Evolutionary conservation across 345 rosid species (phyloP), one percentile per base, ranked within the genome.

Genomic region (Salix exigua): DNA sequence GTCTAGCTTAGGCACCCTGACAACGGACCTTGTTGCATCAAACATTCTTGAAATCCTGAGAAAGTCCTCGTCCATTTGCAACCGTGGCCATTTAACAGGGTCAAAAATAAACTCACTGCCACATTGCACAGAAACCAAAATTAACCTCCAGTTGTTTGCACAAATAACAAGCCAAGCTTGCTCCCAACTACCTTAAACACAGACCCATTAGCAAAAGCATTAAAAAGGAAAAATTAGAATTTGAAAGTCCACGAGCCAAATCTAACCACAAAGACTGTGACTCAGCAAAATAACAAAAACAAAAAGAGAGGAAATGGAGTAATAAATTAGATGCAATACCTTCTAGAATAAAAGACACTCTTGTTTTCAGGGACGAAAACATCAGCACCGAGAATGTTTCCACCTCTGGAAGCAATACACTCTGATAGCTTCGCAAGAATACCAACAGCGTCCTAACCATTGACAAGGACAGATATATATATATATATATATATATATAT

Each of bases 401-500:
- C 99, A 1, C 99, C 94, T 30, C 89, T 89, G 30, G 97, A 88
- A 79, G 99, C 97, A 82, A 93, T 96, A 62, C 98, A 93, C 31
- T 96, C 98, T 4, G 94, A 96, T 31, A 96, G 79, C 75, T 89
- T 93, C 0, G 99, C 99, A 21, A 94, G 95, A 74, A 96, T 96
- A 55, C 98, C 98, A 70, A 92, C 94, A 35, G 46, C 85, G 86
- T 96, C 98, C 97, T 93, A 86, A 11, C 23, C 18, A 61, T 35
- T 7, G 12, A 14, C 72, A 67, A 61, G 14, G 3, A 26, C 19
- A 35, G 7, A 70, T 55, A 72, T 44, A 65, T 30, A 66, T 40
- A 21, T 58, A 71, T 53, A 16, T 37, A 16, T 50, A 18, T 31
- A 21, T 58, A 71, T 53, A 16, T 37, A 16, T 50, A 18, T 31